phyloP scores from a whole-genome alignment of 306 rosid species.

The Astragalus membranaceus region DNA sequence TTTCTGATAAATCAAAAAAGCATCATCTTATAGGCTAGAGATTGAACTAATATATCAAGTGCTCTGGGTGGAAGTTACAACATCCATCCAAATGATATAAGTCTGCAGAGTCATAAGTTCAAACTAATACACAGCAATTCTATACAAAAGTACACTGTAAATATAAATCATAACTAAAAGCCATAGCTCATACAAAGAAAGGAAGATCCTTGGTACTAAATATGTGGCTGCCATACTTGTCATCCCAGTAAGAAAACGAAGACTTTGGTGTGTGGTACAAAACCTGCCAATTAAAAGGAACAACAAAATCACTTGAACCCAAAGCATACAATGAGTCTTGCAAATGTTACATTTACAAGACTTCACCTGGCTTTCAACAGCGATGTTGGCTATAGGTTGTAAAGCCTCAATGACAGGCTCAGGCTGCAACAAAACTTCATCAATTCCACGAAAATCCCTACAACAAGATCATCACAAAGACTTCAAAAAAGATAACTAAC shows the following conservation, averaged over 20 bases:
- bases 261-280: slow-evolving; percentile 81
- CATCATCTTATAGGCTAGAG: slow-evolving; percentile 3
- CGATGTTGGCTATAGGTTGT: slow-evolving; percentile 65
- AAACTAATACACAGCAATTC: too few relatives aligned
- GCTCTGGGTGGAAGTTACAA: not conserved
- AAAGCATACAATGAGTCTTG: not conserved
- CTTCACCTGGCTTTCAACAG: slow-evolving; percentile 85
- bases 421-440: slow-evolving; percentile 57
- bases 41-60: not conserved
- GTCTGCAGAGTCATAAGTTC: too few relatives aligned
- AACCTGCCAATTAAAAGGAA: slow-evolving; percentile 46
- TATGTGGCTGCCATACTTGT: slow-evolving; percentile 48
- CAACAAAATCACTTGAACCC: slow-evolving; percentile 1
- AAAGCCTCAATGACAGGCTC: slow-evolving; percentile 66
- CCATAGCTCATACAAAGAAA: too few relatives aligned
- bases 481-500: slow-evolving; percentile 3
- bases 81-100: slow-evolving; percentile 7
- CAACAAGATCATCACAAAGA: slow-evolving; percentile 18
- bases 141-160: too few relatives aligned
- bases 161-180: too few relatives aligned
- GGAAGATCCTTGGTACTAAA: too few relatives aligned
- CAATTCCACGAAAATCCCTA: slow-evolving; percentile 74
- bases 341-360: not conserved
- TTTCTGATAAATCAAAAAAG: not conserved
- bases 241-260: slow-evolving; percentile 81